Evolutionary conservation across 139 green algal genomes (phyloP).

Genomic region (Micractinium conductrix): DNA sequence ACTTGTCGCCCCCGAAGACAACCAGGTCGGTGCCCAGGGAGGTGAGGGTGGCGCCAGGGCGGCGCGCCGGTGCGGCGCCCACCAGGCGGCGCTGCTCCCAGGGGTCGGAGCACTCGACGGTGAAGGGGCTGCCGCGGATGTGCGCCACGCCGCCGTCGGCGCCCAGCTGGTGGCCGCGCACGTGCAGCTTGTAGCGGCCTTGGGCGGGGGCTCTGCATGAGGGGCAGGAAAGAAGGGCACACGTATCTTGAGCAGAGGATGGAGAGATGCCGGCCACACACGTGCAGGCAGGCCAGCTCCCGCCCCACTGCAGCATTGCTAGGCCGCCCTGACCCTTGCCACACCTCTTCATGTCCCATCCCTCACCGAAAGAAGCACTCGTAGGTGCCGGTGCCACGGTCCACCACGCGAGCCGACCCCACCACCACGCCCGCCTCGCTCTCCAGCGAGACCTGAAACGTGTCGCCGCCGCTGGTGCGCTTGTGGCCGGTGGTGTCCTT

Average conservation of each 20-base stretch:
- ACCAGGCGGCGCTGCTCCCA: constrained; percentile 73
- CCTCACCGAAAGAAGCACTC: constrained; percentile 41
- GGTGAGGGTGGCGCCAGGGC: constrained; percentile 62
- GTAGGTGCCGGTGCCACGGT: constrained; percentile 80
- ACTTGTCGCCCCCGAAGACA: constrained; percentile 77
- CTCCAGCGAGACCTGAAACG: constrained; percentile 63
- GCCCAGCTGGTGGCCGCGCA: constrained; percentile 74
- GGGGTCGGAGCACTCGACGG: constrained; percentile 64
- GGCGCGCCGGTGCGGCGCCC: constrained; percentile 63
- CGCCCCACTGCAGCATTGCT: too few species aligned
- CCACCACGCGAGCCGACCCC: constrained; percentile 61
- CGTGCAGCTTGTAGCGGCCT: constrained; percentile 68
- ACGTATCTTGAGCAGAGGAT: neutral
- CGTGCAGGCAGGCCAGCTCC: too few species aligned
- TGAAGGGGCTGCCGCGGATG: constrained; percentile 82
- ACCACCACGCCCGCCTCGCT: constrained; percentile 61
- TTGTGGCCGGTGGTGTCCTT: constrained; percentile 81
- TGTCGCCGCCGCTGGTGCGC: constrained; percentile 76
- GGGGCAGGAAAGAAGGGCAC: neutral
- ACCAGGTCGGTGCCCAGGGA: constrained; percentile 66
- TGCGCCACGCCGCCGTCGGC: constrained; percentile 55
- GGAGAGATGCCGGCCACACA: too few species aligned
- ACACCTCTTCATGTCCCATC: neutral
- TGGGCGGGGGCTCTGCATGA: constrained; percentile 44
- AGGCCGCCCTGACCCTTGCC: too few species aligned